Evolutionary conservation across 2,329 filamentous ascomycete genomes (phyloP), one percentile per base, ranked within the genome.

Genomic region (Biscogniauxia sp.): DNA sequence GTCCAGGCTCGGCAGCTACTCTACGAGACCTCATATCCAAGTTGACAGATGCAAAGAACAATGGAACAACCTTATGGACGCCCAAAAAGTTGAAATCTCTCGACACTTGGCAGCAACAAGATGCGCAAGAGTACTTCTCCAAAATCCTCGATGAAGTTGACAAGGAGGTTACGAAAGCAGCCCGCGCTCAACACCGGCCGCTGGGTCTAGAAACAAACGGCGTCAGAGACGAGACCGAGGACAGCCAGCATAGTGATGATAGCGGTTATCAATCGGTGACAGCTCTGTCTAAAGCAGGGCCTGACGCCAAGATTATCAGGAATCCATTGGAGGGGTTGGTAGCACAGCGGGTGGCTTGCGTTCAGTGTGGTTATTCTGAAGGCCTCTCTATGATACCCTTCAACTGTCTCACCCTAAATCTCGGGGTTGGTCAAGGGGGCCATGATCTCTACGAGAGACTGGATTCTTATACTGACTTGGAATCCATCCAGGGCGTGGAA

Each of bases 51-150:
- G 77, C 84, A 0, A 78, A 82, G 8, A 91, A 93, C 69, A 88
- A 91, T 63, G 92, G 92, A 7, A 84, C 82, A 69, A 89, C 88
- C 20, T 80, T 97, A 15, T 97, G 92, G 92, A 93, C 93, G 6
- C 91, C 92, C 0, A 79, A 84, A 0, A 86, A 89, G 58, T 79
- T 97, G 53, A 97, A 97, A 76, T 93, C 88, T 9, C 96, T 98
- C 89, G 94, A 89, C 75, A 97, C 91, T 28, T 96, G 91, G 86
- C 91, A 96, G 68, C 95, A 98, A 73, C 95, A 99, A 76, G 95
- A 99, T 76, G 95, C 95, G 5, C 95, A 98, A 73, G 95, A 99
- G 75, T 99, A 98, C 74, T 97, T 91, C 70, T 94, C 92, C 17
- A 96, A 94, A 70, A 82, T 99, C 15, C 76, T 97, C 54, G 92